Conservation (phyloP, 2,329 filamentous ascomycete species). For the Hymenoscyphus scutula region DNA sequence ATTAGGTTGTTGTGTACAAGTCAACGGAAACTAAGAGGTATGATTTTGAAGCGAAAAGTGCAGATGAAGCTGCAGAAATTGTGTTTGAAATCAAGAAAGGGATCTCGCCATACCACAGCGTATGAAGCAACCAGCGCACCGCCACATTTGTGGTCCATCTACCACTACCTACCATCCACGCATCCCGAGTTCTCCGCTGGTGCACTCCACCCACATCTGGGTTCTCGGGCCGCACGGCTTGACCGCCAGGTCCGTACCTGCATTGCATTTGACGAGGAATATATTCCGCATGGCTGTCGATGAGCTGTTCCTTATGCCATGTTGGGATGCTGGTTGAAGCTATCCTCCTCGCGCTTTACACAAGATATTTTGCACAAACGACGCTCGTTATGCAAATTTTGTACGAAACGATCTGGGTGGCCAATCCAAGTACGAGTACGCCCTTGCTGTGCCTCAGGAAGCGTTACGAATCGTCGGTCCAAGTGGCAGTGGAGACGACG, state of each 20-base stretch:
- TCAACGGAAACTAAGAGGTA: slow-evolving; percentile 76
- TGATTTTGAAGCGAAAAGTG: slow-evolving; percentile 76
- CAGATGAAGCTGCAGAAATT: slow-evolving; percentile 73
- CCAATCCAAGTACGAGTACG: background rate
- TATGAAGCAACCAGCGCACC: slow-evolving; percentile 15
- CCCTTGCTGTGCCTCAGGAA: too few relatives aligned
- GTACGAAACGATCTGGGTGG: background rate
- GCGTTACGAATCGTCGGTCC: too few relatives aligned
- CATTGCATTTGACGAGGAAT: background rate
- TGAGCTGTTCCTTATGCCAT: background rate
- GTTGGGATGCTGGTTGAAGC: background rate
- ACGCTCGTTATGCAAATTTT: background rate
- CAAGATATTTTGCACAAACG: background rate
- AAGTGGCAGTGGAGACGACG: slow-evolving; percentile 1
- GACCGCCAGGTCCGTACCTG: background rate
- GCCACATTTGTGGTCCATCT: too few relatives aligned
- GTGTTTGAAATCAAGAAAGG: slow-evolving; percentile 76
- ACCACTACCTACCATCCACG: too few relatives aligned
- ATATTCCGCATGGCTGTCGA: background rate
- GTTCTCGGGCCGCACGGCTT: background rate
- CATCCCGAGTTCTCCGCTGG: background rate
- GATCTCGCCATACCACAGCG: slow-evolving; percentile 58
- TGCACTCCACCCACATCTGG: background rate
- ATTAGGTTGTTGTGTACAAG: slow-evolving; percentile 69
- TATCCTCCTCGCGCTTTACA: background rate